Percentiles rank a stretch among this genome's conserved stretches.
Evolutionary conservation across 768 basidiomycete genomes (phyloP).

Genomic region (Boletus rubescentipes): DNA sequence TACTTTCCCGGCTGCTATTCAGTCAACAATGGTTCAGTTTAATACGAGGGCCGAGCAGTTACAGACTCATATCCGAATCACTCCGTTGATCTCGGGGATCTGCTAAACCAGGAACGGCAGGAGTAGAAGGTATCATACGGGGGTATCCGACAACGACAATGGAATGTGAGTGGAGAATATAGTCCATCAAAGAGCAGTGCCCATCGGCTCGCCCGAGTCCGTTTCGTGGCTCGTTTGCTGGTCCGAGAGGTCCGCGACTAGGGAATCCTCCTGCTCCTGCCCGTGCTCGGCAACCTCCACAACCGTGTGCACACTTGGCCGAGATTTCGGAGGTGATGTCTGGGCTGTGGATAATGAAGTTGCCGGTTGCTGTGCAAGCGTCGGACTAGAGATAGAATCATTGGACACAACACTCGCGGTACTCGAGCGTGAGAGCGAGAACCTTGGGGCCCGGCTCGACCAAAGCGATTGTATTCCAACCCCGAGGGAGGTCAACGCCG

Average conservation of each 20-base stretch:
- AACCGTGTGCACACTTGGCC: conserved; percentile 25
- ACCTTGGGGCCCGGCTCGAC: conserved; percentile 38
- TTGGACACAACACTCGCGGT: conserved; percentile 23
- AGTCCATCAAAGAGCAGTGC: conserved; percentile 31
- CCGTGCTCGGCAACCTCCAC: conserved; percentile 25
- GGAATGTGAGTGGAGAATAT: neutral
- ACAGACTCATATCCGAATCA: neutral
- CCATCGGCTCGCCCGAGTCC: conserved; percentile 20
- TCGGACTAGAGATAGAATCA: conserved; percentile 21
- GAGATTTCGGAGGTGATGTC: conserved; percentile 12
- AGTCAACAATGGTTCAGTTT: neutral
- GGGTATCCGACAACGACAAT: neutral
- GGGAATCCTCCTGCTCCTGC: conserved; percentile 14
- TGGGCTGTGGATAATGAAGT: conserved; percentile 1
- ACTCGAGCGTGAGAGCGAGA: conserved; percentile 36
- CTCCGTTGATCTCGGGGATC: neutral
- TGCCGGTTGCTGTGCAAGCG: conserved; percentile 2
- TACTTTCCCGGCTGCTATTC: neutral
- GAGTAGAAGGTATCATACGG: neutral
- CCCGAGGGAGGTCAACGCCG: conserved; percentile 41
- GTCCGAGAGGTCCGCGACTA: neutral
- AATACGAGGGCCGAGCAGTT: too few relatives aligned
- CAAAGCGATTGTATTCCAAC: conserved; percentile 50
- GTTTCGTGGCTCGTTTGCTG: conserved; percentile 14
- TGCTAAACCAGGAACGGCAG: neutral